phyloP scores from a whole-genome alignment of 2,329 filamentous ascomycete genomes.

The Aureobasidium leucospermi region DNA sequence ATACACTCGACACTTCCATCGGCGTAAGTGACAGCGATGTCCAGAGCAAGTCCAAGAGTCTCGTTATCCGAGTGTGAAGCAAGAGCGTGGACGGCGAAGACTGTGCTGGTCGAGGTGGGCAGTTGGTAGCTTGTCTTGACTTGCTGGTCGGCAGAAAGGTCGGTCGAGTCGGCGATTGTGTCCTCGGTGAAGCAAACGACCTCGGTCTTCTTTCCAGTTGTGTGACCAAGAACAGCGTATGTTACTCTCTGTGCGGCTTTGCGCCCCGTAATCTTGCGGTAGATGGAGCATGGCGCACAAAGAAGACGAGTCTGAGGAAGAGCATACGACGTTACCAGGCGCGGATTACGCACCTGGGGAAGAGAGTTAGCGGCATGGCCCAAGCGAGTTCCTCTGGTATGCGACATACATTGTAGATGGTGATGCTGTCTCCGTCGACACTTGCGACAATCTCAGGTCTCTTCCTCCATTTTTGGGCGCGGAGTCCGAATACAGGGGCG shows the following conservation, averaged over 20 bases:
- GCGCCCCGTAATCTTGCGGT: conserved; percentile 40
- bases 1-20: conserved; percentile 26
- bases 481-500: conserved; percentile 46
- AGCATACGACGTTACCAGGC: conserved; percentile 53
- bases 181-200: conserved; percentile 51
- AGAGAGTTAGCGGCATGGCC: neutral
- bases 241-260: conserved; percentile 45
- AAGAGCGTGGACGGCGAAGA: conserved; percentile 34
- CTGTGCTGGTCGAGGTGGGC: conserved; percentile 16
- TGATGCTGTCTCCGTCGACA: conserved; percentile 54
- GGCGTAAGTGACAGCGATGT: conserved; percentile 24
- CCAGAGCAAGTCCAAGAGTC: conserved; percentile 8
- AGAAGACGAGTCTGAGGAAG: conserved; percentile 52
- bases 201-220: conserved; percentile 35
- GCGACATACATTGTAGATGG: conserved; percentile 53
- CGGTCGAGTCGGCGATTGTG: conserved; percentile 25
- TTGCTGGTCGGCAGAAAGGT: conserved; percentile 22
- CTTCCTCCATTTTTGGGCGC: conserved; percentile 52
- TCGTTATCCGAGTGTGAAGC: conserved; percentile 14
- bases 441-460: conserved; percentile 54
- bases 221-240: conserved; percentile 37
- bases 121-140: conserved; percentile 17
- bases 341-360: conserved; percentile 51
- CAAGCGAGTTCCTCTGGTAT: neutral
- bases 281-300: conserved; percentile 52